Evolutionary conservation across 768 basidiomycete species (phyloP).

Genomic region (Lentinula edodes): DNA sequence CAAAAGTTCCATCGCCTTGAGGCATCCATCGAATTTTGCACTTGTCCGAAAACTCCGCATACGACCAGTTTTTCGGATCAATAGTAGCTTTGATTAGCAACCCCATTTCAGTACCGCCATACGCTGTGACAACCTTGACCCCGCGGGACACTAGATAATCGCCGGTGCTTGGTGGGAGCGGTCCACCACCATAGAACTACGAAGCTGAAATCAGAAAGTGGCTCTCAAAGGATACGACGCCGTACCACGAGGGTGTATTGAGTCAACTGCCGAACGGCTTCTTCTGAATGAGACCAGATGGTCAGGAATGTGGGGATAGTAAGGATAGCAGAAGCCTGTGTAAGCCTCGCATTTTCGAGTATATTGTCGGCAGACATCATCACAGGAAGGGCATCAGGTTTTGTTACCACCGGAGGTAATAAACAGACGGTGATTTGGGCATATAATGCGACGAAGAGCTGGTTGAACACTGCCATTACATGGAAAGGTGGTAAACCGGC

Average conservation of each 20-base stretch:
- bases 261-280: constrained; percentile 12
- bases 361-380: constrained; percentile 23
- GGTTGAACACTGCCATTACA: neutral
- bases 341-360: constrained; percentile 14
- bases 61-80: constrained; percentile 14
- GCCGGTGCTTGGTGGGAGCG: constrained; percentile 5
- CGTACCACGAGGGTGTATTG: constrained; percentile 12
- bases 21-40: neutral
- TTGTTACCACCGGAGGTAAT: neutral
- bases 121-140: constrained; percentile 8
- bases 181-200: constrained; percentile 4
- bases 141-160: constrained; percentile 14
- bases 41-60: neutral
- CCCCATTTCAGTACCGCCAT: constrained; percentile 19
- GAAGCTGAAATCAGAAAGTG: neutral
- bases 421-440: neutral
- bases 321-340: constrained; percentile 10
- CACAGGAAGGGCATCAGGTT: constrained; percentile 15
- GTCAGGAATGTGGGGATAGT: constrained; percentile 22
- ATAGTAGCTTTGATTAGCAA: constrained; percentile 1
- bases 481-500: constrained; percentile 1
- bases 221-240: neutral
- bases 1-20: constrained; percentile 7
- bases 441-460: neutral
- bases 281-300: constrained; percentile 15